phyloP scores from a whole-genome alignment of 75 land plant genomes.

The Cunninghamia lanceolata region DNA sequence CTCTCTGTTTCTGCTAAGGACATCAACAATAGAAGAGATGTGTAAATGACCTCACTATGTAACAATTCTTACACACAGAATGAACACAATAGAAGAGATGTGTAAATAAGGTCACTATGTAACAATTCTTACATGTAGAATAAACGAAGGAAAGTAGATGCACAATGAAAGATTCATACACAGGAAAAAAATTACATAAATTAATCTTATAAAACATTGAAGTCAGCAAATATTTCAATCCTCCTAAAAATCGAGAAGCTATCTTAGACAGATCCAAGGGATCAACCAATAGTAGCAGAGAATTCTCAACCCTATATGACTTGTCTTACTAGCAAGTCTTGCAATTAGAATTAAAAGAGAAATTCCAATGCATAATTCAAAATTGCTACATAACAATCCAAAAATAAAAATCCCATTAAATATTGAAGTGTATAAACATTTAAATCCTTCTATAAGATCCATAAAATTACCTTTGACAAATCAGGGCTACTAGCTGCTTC shows the following conservation, averaged over 20 bases:
- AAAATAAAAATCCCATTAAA: neutral
- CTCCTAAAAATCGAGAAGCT: neutral
- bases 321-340: neutral
- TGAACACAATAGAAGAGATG: no score
- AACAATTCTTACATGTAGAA: neutral
- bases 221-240: neutral
- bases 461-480: conserved; percentile 52
- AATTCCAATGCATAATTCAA: neutral
- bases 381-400: neutral
- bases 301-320: no score
- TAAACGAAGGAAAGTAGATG: neutral
- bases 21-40: neutral
- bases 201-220: neutral
- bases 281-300: no score
- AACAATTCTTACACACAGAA: no score
- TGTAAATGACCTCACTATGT: no score
- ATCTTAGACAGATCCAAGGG: conserved; percentile 63
- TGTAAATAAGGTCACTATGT: neutral
- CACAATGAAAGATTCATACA: neutral
- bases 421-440: neutral
- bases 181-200: neutral
- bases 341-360: neutral
- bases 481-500: conserved; percentile 63
- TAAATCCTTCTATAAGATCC: neutral
- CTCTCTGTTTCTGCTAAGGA: neutral